phyloP scores from a whole-genome alignment of 257 asterid species.

The Solanum chiquidenum region DNA sequence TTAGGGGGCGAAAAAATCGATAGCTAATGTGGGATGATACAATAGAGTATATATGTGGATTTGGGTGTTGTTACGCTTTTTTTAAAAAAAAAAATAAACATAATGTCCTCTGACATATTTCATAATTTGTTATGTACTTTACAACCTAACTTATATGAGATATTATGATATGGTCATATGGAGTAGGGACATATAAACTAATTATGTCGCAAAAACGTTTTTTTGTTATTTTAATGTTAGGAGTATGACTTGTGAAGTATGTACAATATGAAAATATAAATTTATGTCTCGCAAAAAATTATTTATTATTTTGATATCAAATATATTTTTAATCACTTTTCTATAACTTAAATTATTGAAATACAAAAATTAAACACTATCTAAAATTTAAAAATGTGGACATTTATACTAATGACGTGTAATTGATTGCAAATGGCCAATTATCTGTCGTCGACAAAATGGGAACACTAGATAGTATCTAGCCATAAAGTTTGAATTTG shows the following conservation, averaged over 20 bases:
- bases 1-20: neutral
- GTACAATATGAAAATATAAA: neutral
- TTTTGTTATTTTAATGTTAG: neutral
- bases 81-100: too few relatives aligned
- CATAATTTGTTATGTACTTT: neutral
- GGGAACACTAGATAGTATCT: neutral
- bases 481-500: neutral
- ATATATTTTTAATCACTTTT: neutral
- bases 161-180: neutral
- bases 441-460: neutral
- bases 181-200: too few relatives aligned
- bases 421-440: neutral
- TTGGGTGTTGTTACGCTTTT: neutral
- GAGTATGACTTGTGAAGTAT: neutral
- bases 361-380: neutral
- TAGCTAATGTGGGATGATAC: neutral
- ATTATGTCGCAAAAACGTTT: neutral
- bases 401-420: neutral
- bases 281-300: rapidly evolving
- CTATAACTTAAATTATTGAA: neutral
- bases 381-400: neutral
- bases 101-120: neutral
- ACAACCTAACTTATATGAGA: neutral
- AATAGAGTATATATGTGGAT: neutral
- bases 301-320: neutral